Conservation (phyloP, 768 basidiomycete genomes). For the Kwoniella mangroviensis region DNA sequence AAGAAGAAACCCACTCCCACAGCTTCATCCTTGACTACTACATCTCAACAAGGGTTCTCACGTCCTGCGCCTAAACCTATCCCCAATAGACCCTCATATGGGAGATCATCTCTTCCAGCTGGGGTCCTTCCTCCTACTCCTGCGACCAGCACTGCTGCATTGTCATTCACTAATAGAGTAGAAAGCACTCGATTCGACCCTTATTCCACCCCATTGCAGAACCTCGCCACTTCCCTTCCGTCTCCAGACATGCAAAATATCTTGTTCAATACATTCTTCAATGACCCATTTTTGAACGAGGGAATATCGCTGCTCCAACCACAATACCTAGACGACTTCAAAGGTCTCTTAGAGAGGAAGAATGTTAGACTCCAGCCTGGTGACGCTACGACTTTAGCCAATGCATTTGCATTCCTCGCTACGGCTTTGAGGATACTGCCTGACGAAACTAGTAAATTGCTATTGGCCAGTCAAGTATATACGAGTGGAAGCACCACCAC, state of each 20-base stretch:
- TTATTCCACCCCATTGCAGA: slow-evolving; percentile 38
- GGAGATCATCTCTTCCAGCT: slow-evolving; percentile 15
- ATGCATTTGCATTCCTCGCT: slow-evolving; percentile 46
- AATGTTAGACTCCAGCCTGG: slow-evolving; percentile 29
- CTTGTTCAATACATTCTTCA: slow-evolving; percentile 48
- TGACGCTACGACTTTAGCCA: slow-evolving; percentile 51
- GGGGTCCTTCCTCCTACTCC: slow-evolving; percentile 20
- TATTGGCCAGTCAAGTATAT: slow-evolving; percentile 36
- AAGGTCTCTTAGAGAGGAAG: slow-evolving; percentile 32
- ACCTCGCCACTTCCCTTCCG: slow-evolving; percentile 37
- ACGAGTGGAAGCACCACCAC: neutral
- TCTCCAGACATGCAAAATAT: slow-evolving; percentile 43
- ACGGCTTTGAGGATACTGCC: slow-evolving; percentile 45
- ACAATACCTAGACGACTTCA: slow-evolving; percentile 43
- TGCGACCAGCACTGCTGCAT: slow-evolving; percentile 8
- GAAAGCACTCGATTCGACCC: slow-evolving; percentile 26
- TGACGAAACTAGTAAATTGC: slow-evolving; percentile 43
- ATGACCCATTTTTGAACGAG: slow-evolving; percentile 45
- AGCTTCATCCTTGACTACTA: neutral
- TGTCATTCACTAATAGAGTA: neutral
- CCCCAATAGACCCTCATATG: neutral
- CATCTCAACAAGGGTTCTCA: slow-evolving; percentile 1
- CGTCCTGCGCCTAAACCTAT: slow-evolving; percentile 5
- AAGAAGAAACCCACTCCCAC: slow-evolving; percentile 22
- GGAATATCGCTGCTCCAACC: slow-evolving; percentile 48